Base-by-base conservation (phyloP, 2,329 filamentous ascomycete species). In the Parastagonospora avenae region DNA sequence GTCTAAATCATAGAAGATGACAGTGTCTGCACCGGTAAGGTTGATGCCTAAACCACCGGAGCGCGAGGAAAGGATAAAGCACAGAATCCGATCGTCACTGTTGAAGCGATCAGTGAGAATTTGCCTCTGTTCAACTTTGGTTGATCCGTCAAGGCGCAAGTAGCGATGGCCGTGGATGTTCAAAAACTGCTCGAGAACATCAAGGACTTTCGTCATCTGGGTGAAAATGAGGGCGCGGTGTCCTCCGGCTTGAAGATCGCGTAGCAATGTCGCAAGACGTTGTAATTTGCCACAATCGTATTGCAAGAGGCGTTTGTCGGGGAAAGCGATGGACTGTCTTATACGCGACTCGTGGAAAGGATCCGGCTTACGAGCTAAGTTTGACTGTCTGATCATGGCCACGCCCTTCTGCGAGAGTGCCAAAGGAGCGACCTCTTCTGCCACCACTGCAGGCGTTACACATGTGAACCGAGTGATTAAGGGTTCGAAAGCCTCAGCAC, bases 141-240 rank as follows among this genome's bases (percentile, higher is more conserved):
- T 97, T 5, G 91, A 88, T n/a, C 94, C 94, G 69, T 99, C 94
- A 4, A 99, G 84, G 15, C 94, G 91, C 14, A 99, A 83, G 70
- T 99, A 99, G 48, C 95, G 94, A 77, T 97, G 91, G 0, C 93
- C 93, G 66, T 99, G 93, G 43, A 99, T 97, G 69, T 97, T 97
- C 62, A 99, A 84, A 70, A 99, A 99, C 62, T 94, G 92, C 73
- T 99, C 94, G 2, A 99, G 82, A 48, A 99, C 96, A 72, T 99
- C 93, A 14, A 99, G 82, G 39, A 97, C 94, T 72, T 96, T 96
- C 40, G 94, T 97, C 94, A 99, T 99, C 69, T 99, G 94, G 0
- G 95, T 97, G 74, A 99, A 99, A 71, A 99, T 99, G 43, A 99
- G 81, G 8, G 92, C 94, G 7, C 95, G 90, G 67, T 97, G 94